Percentiles rank a stretch among this genome's conserved stretches.
These are phyloP conservation scores for Boletus fagicola DNA, from an alignment of 768 basidiomycete genomes.

Conservation along the genomic window DNA sequence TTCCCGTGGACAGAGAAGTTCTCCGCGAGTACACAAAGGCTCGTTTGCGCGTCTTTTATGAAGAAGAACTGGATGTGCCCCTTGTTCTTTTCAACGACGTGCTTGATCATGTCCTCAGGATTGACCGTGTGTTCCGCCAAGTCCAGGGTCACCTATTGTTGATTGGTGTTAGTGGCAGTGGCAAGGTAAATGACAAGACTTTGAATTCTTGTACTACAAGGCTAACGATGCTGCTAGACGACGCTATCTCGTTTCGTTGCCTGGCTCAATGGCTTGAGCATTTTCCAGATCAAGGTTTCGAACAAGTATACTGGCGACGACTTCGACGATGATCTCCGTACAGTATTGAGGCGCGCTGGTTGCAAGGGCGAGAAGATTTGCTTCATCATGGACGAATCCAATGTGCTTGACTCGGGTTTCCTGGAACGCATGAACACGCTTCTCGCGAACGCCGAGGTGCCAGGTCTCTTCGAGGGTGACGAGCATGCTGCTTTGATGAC, in stretches of 20 bases:
- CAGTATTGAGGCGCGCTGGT: conserved; percentile 90
- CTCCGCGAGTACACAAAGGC: conserved; percentile 97
- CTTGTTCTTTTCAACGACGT: conserved; percentile 99
- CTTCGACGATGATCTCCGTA: conserved; percentile 96
- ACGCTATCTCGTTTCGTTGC: conserved; percentile 97
- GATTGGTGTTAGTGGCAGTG: conserved; percentile 97
- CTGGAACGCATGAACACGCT: conserved; percentile 99
- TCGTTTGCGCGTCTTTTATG: conserved; percentile 95
- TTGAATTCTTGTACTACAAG: conserved; percentile 2
- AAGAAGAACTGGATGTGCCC: conserved; percentile 97
- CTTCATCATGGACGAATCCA: conserved; percentile 99
- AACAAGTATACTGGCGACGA: conserved; percentile 99
- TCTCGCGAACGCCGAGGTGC: conserved; percentile 99
- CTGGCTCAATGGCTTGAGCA: conserved; percentile 99
- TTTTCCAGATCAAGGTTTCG: conserved; percentile 99
- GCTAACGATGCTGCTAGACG: conserved; percentile 54
- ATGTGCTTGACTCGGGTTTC: conserved; percentile 98
- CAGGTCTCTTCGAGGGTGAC: conserved; percentile 99
- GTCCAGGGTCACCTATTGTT: conserved; percentile 94
- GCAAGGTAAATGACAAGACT: conserved; percentile 65
- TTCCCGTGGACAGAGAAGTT: conserved; percentile 90
- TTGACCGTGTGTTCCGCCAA: conserved; percentile 98
- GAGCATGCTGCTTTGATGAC: conserved; percentile 98
- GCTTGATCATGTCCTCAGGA: conserved; percentile 94
- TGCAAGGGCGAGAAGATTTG: conserved; percentile 99